Evolutionary conservation across 352 stramenopile genomes (phyloP).

Genomic region (Aphanomyces euteiches): DNA sequence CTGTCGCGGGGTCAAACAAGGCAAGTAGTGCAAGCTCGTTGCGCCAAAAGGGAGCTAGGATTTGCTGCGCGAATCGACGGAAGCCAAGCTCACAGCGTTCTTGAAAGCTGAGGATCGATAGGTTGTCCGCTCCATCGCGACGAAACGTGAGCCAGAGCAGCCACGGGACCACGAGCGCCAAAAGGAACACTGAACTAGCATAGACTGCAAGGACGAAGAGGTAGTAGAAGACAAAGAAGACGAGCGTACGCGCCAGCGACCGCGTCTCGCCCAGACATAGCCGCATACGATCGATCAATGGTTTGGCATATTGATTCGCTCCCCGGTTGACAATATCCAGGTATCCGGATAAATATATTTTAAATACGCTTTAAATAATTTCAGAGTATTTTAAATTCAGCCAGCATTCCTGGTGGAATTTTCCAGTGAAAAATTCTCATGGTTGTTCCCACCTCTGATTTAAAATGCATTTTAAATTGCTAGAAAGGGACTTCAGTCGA

Average conservation of each 20-base stretch:
- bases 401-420: no score
- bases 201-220: not conserved
- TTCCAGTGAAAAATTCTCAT: no score
- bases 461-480: no score
- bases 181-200: not conserved
- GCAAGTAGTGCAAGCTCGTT: constrained; percentile 6
- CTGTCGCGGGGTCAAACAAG: not conserved
- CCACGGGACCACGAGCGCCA: not conserved
- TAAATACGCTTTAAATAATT: no score
- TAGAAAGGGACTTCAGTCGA: no score
- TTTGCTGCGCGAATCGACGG: not conserved
- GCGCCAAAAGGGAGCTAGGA: constrained; percentile 2
- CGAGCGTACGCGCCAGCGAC: not conserved
- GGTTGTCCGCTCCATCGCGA: no score
- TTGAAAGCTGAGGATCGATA: not conserved
- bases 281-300: not conserved
- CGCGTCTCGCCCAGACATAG: constrained; percentile 1
- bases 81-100: not conserved
- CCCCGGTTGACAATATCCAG: no score
- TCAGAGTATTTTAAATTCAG: no score
- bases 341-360: no score
- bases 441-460: no score
- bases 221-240: constrained; percentile 20
- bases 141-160: not conserved
- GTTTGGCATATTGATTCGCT: no score